Evolutionary conservation across 2,329 filamentous ascomycete genomes (phyloP).

Genomic region (Esteya vermicola): DNA sequence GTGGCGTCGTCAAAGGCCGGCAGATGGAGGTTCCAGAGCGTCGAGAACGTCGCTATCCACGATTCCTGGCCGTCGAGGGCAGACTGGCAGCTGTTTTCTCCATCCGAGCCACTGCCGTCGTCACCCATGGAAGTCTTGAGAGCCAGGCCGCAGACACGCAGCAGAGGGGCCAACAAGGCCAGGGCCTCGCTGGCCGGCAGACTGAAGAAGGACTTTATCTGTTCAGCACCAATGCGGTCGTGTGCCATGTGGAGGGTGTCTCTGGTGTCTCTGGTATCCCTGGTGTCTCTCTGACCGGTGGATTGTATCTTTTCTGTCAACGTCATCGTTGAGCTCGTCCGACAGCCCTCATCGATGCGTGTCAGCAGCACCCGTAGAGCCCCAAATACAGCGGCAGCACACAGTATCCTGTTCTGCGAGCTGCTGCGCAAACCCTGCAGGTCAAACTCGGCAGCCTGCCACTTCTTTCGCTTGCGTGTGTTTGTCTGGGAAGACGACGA

Average conservation of each 20-base stretch:
- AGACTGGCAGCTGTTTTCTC: no score
- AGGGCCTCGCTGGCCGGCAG: constrained; percentile 32
- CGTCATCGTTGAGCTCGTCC: constrained; percentile 9
- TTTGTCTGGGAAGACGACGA: no score
- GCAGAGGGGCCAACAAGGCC: constrained; percentile 27
- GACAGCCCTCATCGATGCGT: constrained; percentile 23
- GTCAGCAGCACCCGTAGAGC: constrained; percentile 31
- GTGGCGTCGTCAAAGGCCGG: constrained; percentile 30
- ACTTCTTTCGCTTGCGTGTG: constrained; percentile 36
- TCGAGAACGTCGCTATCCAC: constrained; percentile 32
- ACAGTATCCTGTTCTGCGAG: constrained; percentile 27
- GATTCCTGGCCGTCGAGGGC: constrained; percentile 21
- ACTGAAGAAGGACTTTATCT: constrained; percentile 42
- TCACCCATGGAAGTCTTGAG: constrained; percentile 14
- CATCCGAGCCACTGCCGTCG: no score
- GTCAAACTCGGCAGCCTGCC: constrained; percentile 21
- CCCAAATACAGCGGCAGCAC: constrained; percentile 32
- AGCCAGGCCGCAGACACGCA: constrained; percentile 29
- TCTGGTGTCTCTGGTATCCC: background rate
- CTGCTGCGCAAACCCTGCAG: constrained; percentile 24
- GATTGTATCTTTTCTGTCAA: no score
- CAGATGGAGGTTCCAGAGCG: constrained; percentile 40
- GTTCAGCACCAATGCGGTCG: constrained; percentile 39
- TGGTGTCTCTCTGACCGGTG: no score
- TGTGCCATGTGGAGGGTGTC: constrained; percentile 5